Conservation (phyloP, 192 early-diverging fungal species). For the Coemansia sp. region DNA sequence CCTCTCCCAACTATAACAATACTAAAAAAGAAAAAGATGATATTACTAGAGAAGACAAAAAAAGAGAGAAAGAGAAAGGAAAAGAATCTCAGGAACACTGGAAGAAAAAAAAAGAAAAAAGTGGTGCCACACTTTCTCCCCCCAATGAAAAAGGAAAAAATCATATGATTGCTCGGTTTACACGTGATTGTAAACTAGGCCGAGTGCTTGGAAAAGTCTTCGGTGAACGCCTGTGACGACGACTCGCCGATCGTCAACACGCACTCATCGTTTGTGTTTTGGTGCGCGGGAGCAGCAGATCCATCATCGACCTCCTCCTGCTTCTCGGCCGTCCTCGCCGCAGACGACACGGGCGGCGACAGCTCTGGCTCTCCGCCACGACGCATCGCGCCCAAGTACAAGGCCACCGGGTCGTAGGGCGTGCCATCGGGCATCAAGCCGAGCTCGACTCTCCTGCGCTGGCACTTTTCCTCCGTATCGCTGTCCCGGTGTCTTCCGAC, state of each 20-base stretch:
- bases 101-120: too few species aligned
- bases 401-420: constrained; percentile 48
- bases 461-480: constrained; percentile 36
- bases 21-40: background rate
- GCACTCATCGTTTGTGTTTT: background rate
- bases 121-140: too few species aligned
- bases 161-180: constrained; percentile 4
- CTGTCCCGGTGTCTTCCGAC: constrained; percentile 45
- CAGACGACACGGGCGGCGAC: constrained; percentile 6
- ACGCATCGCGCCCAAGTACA: constrained; percentile 34
- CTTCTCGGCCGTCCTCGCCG: background rate
- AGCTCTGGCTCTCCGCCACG: constrained; percentile 13
- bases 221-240: background rate
- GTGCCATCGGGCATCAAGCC: constrained; percentile 44
- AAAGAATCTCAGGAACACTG: too few species aligned
- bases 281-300: background rate
- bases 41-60: background rate
- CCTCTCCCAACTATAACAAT: too few species aligned
- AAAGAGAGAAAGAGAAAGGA: background rate
- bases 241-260: constrained; percentile 5
- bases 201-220: background rate
- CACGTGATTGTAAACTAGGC: constrained; percentile 6
- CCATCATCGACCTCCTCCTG: background rate
- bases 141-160: too few species aligned
- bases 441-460: constrained; percentile 38